A percentile compares a stretch with the other conserved stretches of the same genome.
Conservation (phyloP, 345 rosid genomes). For the Lagerstroemia speciosa region DNA sequence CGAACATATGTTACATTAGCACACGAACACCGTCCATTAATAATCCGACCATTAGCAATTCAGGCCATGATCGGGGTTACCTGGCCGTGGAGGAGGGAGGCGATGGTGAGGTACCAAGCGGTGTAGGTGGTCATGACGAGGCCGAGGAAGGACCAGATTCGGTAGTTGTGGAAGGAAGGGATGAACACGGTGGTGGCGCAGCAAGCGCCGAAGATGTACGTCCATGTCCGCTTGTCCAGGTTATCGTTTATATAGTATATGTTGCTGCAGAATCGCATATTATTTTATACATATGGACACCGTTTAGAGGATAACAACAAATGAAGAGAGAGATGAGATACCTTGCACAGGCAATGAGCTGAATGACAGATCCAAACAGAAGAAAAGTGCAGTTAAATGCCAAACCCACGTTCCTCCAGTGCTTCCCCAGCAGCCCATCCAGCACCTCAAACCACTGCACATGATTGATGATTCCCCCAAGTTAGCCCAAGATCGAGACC, state of each 20-base stretch:
- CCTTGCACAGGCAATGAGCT: slow-evolving; percentile 61
- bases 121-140: slow-evolving; percentile 97
- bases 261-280: slow-evolving; percentile 46
- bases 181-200: slow-evolving; percentile 97
- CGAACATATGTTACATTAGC: too few species aligned
- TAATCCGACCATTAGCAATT: not conserved
- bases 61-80: slow-evolving; percentile 14
- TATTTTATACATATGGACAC: not conserved
- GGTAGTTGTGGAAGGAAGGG: slow-evolving; percentile 97
- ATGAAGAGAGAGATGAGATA: slow-evolving; percentile 11
- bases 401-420: slow-evolving; percentile 99
- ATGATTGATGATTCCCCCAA: not conserved
- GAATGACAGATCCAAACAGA: slow-evolving; percentile 84
- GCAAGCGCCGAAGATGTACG: slow-evolving; percentile 97
- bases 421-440: slow-evolving; percentile 92
- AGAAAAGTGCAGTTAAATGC: slow-evolving; percentile 99
- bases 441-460: slow-evolving; percentile 96
- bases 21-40: not conserved
- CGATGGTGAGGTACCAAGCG: slow-evolving; percentile 95
- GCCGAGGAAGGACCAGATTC: slow-evolving; percentile 98
- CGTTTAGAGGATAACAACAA: not conserved
- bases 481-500: too few species aligned
- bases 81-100: slow-evolving; percentile 94
- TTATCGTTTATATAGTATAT: slow-evolving; percentile 97
- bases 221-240: slow-evolving; percentile 99